Conservation (phyloP, 2,329 filamentous ascomycete genomes). For the Dactylellina cionopaga region DNA sequence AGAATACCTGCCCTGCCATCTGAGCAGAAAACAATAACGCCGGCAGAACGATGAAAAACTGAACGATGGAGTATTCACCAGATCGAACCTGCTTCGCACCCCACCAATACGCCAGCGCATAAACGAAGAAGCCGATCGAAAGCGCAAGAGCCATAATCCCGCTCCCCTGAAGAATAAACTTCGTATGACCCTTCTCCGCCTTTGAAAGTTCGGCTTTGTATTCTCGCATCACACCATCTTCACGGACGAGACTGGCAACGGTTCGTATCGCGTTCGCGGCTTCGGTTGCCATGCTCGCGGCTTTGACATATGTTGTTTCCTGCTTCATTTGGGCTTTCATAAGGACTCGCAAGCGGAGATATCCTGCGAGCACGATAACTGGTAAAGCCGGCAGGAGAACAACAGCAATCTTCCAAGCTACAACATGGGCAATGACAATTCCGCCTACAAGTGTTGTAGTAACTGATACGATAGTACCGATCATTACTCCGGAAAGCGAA, state of each 20-base stretch:
- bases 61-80: constrained; percentile 72
- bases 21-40: constrained; percentile 78
- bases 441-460: constrained; percentile 64
- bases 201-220: constrained; percentile 59
- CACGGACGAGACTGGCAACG: constrained; percentile 67
- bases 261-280: constrained; percentile 74
- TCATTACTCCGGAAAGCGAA: constrained; percentile 64
- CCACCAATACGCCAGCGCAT: constrained; percentile 84
- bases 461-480: constrained; percentile 66
- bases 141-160: constrained; percentile 66
- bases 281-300: constrained; percentile 73
- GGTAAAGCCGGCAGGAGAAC: constrained; percentile 65
- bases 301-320: constrained; percentile 71
- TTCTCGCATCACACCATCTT: constrained; percentile 65
- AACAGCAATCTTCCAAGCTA: constrained; percentile 66
- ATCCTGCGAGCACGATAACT: constrained; percentile 64
- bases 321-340: constrained; percentile 72
- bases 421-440: constrained; percentile 63
- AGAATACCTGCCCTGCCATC: constrained; percentile 78
- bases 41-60: constrained; percentile 78
- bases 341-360: constrained; percentile 63
- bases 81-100: constrained; percentile 75
- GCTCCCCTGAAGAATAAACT: constrained; percentile 64
- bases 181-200: constrained; percentile 65
- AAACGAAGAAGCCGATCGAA: constrained; percentile 73